Conservation (phyloP, 2,329 filamentous ascomycete genomes). For the Pseudopyricularia javanii region DNA sequence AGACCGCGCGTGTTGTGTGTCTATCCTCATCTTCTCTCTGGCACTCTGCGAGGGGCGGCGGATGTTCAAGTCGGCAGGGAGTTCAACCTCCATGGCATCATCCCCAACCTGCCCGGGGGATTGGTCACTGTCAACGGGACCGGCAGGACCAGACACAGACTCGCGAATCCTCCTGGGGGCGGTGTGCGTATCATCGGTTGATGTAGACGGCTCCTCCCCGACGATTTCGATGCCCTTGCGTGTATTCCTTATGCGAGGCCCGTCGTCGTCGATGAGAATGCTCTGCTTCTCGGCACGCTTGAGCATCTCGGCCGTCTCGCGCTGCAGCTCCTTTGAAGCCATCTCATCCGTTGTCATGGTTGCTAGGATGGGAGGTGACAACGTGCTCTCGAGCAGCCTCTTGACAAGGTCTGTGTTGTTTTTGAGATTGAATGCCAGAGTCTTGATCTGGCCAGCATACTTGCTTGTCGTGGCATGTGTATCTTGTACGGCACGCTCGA, state of each 20-base stretch:
- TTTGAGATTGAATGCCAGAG: constrained; percentile 78
- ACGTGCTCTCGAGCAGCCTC: constrained; percentile 58
- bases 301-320: constrained; percentile 63
- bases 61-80: constrained; percentile 11
- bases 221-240: constrained; percentile 93
- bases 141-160: neutral
- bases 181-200: neutral
- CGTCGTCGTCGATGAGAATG: constrained; percentile 67
- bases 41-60: constrained; percentile 6
- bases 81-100: constrained; percentile 8
- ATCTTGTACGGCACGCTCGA: constrained; percentile 60
- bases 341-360: constrained; percentile 84
- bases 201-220: constrained; percentile 47
- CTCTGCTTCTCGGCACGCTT: constrained; percentile 72
- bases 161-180: neutral
- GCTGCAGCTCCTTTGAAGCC: constrained; percentile 80
- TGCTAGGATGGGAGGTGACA: constrained; percentile 68
- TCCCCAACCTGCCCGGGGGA: constrained; percentile 3
- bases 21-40: constrained; percentile 25
- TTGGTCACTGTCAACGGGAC: neutral
- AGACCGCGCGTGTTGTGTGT: constrained; percentile 39
- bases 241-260: constrained; percentile 71
- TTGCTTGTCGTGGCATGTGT: constrained; percentile 39
- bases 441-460: constrained; percentile 54
- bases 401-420: constrained; percentile 69